A percentile compares a stretch with the other conserved stretches of the same genome.
These are phyloP conservation scores for Ophiostoma sp. DNA, from an alignment of 2,329 filamentous ascomycete species.

Conservation along the genomic window DNA sequence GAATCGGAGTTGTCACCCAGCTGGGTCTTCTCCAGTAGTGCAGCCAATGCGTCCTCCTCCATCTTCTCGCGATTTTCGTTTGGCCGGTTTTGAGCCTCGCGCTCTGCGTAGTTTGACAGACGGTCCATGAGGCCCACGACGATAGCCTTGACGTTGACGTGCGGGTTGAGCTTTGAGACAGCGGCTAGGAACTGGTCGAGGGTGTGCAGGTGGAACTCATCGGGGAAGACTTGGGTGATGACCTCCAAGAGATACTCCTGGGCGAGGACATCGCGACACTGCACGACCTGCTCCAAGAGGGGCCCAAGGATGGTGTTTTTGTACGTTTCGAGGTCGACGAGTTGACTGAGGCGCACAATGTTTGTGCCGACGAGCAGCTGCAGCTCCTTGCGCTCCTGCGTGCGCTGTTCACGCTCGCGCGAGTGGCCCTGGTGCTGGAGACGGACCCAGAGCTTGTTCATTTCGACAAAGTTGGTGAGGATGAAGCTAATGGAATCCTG, in stretches of 20 bases:
- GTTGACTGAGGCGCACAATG: slow-evolving; percentile 85
- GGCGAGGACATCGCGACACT: slow-evolving; percentile 92
- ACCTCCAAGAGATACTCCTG: slow-evolving; percentile 98
- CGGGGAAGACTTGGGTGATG: slow-evolving; percentile 97
- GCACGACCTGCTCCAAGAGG: slow-evolving; percentile 91
- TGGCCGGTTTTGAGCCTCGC: slow-evolving; percentile 69
- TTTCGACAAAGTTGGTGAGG: slow-evolving; percentile 97
- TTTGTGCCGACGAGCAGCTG: slow-evolving; percentile 96
- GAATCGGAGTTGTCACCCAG: slow-evolving; percentile 38
- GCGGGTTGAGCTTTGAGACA: slow-evolving; percentile 85
- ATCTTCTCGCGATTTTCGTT: slow-evolving; percentile 66
- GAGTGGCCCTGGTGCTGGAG: slow-evolving; percentile 97
- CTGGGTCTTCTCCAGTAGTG: slow-evolving; percentile 71
- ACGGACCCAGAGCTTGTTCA: slow-evolving; percentile 99
- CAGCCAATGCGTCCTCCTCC: slow-evolving; percentile 77
- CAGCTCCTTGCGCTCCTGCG: slow-evolving; percentile 88
- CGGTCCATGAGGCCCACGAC: slow-evolving; percentile 98
- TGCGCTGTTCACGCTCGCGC: slow-evolving; percentile 84
- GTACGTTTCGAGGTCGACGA: slow-evolving; percentile 93
- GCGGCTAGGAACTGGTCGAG: slow-evolving; percentile 92
- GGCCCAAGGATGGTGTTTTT: slow-evolving; percentile 84
- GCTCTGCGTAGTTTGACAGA: slow-evolving; percentile 86
- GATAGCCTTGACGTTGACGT: slow-evolving; percentile 96
- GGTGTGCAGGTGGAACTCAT: slow-evolving; percentile 96
- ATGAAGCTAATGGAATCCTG: slow-evolving; percentile 98